phyloP scores from a whole-genome alignment of 495 filamentous ascomycete species.

The Tuber umbilicatum region DNA sequence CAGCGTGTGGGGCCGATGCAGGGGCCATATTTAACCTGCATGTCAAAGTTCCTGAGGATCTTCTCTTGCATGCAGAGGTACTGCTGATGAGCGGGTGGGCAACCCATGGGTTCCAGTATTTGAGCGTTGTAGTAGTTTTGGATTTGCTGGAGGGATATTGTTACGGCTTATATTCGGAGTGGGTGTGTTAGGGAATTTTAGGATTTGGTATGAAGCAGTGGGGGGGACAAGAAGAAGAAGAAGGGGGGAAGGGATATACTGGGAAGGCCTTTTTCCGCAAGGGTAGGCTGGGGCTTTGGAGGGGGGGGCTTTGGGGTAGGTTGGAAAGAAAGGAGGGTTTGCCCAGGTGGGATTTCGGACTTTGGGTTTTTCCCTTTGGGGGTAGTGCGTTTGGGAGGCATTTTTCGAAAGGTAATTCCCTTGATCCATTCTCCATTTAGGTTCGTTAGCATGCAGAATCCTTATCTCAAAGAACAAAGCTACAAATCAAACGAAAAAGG shows the following conservation, averaged over 20 bases:
- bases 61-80: conserved; percentile 69
- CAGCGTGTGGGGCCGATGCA: conserved; percentile 76
- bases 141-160: not conserved
- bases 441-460: not conserved
- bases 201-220: not conserved
- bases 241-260: not conserved
- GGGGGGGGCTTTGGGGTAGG: not conserved
- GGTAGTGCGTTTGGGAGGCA: not conserved
- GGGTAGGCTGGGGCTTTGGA: not conserved
- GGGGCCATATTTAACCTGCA: conserved; percentile 81
- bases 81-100: conserved; percentile 61
- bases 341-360: not conserved
- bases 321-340: not conserved
- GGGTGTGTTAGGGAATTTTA: not conserved
- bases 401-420: not conserved
- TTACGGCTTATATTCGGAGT: not conserved
- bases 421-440: not conserved
- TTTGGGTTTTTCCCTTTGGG: not conserved
- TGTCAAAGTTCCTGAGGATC: conserved; percentile 80
- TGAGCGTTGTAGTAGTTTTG: conserved; percentile 16
- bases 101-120: conserved; percentile 6
- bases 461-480: not conserved
- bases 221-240: not conserved
- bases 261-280: not conserved
- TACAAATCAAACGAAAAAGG: not conserved